phyloP scores from a whole-genome alignment of 169 alveolate genomes.

The Cryptosporidium meleagridis region DNA sequence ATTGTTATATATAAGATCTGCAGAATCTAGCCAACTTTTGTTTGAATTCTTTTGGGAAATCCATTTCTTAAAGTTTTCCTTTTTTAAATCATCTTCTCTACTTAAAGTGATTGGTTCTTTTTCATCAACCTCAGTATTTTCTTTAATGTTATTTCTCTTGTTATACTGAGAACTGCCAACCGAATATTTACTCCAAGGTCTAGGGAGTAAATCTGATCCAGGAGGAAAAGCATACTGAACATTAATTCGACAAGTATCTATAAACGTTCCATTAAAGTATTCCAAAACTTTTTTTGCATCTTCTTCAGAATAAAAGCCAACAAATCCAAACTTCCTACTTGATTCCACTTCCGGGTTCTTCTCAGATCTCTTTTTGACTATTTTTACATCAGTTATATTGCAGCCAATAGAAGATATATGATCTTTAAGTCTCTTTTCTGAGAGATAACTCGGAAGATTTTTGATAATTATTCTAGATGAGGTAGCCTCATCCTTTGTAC shows the following conservation, averaged over 20 bases:
- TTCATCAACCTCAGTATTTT: constrained; percentile 1
- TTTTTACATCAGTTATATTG: constrained; percentile 85
- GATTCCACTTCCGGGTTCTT: not conserved
- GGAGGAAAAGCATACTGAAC: constrained; percentile 89
- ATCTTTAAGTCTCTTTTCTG: constrained; percentile 80
- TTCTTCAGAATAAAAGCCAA: constrained; percentile 86
- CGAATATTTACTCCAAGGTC: constrained; percentile 82
- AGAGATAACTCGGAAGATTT: constrained; percentile 83
- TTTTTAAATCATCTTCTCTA: not conserved
- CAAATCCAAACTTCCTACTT: constrained; percentile 88
- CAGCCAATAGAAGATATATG: constrained; percentile 82
- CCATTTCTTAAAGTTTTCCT: constrained; percentile 7
- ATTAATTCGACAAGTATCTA: constrained; percentile 86
- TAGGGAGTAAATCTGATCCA: constrained; percentile 80
- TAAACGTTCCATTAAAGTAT: constrained; percentile 86
- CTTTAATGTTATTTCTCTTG: constrained; percentile 61
- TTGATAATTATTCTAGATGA: constrained; percentile 83
- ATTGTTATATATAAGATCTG: constrained; percentile 21
- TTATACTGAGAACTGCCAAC: constrained; percentile 77
- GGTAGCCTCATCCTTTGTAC: not conserved
- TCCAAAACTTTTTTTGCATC: constrained; percentile 87
- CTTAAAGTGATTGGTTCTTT: constrained; percentile 19
- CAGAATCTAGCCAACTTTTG: constrained; percentile 60
- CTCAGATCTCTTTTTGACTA: constrained; percentile 78
- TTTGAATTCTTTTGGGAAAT: constrained; percentile 17